These are phyloP conservation scores for Dioszegia hungarica DNA, from an alignment of 768 basidiomycete genomes.

Conservation along the genomic window DNA sequence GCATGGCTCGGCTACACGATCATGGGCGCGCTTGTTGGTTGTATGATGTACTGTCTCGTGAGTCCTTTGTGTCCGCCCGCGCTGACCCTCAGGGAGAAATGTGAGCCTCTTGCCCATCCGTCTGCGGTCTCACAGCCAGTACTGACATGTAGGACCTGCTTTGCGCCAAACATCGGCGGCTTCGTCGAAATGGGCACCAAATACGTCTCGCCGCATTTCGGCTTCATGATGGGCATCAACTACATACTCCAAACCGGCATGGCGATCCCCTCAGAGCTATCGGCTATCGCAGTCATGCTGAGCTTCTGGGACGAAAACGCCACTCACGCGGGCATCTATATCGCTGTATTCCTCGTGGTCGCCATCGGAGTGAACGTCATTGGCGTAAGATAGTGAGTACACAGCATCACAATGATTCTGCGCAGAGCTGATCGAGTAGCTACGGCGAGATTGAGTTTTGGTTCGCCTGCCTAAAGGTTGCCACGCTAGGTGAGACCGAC, in stretches of 20 bases:
- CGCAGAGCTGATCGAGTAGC: neutral
- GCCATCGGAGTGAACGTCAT: neutral
- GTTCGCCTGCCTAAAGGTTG: slow-evolving; percentile 15
- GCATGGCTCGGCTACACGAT: slow-evolving; percentile 16
- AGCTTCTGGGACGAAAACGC: slow-evolving; percentile 4
- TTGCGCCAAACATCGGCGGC: slow-evolving; percentile 7
- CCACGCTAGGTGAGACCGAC: neutral
- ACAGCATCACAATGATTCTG: neutral
- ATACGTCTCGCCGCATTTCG: slow-evolving; percentile 8
- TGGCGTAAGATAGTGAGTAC: neutral
- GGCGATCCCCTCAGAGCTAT: slow-evolving; percentile 9
- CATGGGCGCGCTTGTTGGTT: slow-evolving; percentile 7
- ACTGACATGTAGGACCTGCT: neutral
- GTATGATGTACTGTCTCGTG: slow-evolving; percentile 7
- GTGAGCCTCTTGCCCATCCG: slow-evolving; percentile 1
- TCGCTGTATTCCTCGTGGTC: slow-evolving; percentile 10
- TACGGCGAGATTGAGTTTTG: slow-evolving; percentile 32
- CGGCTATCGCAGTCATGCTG: slow-evolving; percentile 13
- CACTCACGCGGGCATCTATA: slow-evolving; percentile 4
- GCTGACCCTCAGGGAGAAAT: slow-evolving; percentile 15
- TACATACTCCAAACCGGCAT: slow-evolving; percentile 11
- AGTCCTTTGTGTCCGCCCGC: slow-evolving; percentile 8
- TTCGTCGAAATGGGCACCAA: slow-evolving; percentile 8
- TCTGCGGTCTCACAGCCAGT: neutral
- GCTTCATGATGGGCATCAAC: slow-evolving; percentile 16